Conservation (phyloP, 768 basidiomycete genomes). For the Mycena vitilis region DNA sequence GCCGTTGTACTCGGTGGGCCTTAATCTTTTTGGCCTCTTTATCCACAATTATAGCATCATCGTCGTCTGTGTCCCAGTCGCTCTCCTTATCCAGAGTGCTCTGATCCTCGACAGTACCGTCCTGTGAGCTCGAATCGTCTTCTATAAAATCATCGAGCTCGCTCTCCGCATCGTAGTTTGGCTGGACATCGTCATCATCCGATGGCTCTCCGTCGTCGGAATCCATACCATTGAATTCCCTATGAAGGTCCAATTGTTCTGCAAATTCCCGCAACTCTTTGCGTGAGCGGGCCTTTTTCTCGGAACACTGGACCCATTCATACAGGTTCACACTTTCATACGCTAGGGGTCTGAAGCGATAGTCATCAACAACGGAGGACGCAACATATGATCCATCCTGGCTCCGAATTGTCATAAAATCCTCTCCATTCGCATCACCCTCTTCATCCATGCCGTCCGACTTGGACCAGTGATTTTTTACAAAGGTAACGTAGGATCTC, state of each 20-base stretch:
- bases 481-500: too few relatives aligned
- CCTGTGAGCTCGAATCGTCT: too few relatives aligned
- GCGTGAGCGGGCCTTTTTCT: neutral
- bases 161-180: neutral
- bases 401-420: neutral
- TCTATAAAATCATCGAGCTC: neutral
- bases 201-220: neutral
- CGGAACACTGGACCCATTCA: conserved; percentile 35
- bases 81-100: neutral
- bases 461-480: too few relatives aligned
- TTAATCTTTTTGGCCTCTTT: neutral
- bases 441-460: neutral
- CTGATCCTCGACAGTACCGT: neutral
- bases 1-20: neutral
- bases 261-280: neutral
- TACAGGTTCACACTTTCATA: conserved; percentile 35
- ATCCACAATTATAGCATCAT: neutral
- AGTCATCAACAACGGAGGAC: conserved; percentile 41
- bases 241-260: neutral
- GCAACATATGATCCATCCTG: conserved; percentile 20
- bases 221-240: neutral
- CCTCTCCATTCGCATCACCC: neutral
- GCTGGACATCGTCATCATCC: neutral
- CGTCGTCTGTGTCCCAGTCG: neutral
- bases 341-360: conserved; percentile 32